These are phyloP conservation scores for Ganoderma sinense DNA, from an alignment of 1,284 basidiomycete genomes.

Conservation along the genomic window DNA sequence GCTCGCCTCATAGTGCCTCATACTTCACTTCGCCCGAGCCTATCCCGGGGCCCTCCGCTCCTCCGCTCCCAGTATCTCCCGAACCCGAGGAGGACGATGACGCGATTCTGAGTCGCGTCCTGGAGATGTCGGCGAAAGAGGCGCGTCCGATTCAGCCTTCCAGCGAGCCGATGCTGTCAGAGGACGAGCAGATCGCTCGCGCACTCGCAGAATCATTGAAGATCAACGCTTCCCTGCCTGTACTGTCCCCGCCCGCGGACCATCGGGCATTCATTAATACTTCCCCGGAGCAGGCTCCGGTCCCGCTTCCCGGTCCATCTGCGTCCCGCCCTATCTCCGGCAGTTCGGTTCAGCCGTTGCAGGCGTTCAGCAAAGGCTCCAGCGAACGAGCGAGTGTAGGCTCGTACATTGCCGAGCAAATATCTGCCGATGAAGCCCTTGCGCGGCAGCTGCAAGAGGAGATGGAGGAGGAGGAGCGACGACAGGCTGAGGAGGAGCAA, in stretches of 20 bases:
- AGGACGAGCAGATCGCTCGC: constrained; percentile 71
- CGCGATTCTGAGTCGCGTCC: constrained; percentile 43
- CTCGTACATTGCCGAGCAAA: constrained; percentile 30
- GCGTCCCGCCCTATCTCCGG: constrained; percentile 11
- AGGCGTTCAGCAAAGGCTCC: not conserved
- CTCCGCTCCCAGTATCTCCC: constrained; percentile 20
- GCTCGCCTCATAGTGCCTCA: constrained; percentile 1
- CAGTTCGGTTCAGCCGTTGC: not conserved
- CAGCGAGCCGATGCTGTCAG: constrained; percentile 45
- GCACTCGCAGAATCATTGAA: constrained; percentile 67
- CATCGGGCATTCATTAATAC: constrained; percentile 16
- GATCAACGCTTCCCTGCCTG: constrained; percentile 10
- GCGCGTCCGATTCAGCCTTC: constrained; percentile 44
- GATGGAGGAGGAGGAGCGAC: constrained; percentile 23
- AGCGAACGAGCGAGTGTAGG: not conserved
- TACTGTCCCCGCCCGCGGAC: constrained; percentile 9
- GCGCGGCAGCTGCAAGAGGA: constrained; percentile 45
- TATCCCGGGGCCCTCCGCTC: constrained; percentile 18
- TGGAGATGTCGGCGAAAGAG: constrained; percentile 65
- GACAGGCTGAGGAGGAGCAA: not conserved
- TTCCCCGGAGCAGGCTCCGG: constrained; percentile 26
- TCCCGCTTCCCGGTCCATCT: constrained; percentile 4
- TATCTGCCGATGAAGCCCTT: constrained; percentile 46
- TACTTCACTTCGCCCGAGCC: constrained; percentile 12
- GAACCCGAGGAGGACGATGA: constrained; percentile 42